phyloP scores from a whole-genome alignment of 2,329 filamentous ascomycete genomes.

The Colletotrichum chrysophilum region DNA sequence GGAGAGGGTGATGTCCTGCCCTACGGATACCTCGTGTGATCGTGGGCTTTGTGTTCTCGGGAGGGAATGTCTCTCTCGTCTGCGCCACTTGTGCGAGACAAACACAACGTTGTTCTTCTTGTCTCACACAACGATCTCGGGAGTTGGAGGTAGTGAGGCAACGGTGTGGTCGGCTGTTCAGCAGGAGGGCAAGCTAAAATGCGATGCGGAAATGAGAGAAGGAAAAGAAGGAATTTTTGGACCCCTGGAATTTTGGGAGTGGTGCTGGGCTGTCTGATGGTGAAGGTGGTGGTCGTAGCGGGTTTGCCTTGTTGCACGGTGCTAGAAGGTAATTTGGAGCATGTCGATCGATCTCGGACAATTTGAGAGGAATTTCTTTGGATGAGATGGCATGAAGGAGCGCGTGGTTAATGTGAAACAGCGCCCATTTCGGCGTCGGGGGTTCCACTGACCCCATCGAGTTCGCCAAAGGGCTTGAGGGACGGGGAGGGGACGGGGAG shows the following conservation, averaged over 20 bases:
- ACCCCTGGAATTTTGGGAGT: not conserved
- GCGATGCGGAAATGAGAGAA: slow-evolving; percentile 4
- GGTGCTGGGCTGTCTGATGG: not conserved
- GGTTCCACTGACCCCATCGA: slow-evolving; percentile 1
- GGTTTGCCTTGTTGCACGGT: not conserved
- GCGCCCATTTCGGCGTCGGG: slow-evolving; percentile 15
- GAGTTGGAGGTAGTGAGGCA: not conserved
- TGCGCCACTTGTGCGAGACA: not conserved
- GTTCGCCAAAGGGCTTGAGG: not conserved
- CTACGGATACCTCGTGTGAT: not conserved
- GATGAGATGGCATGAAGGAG: slow-evolving; percentile 16
- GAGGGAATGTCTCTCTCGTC: not conserved
- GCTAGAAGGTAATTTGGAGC: slow-evolving; percentile 5
- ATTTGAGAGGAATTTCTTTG: slow-evolving; percentile 9
- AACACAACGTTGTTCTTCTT: not conserved
- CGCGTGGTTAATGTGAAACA: slow-evolving; percentile 19
- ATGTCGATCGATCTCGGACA: slow-evolving; percentile 22
- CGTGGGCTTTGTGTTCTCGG: not conserved
- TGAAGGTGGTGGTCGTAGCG: not conserved
- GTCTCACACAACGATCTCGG: not conserved
- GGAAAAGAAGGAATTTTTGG: not conserved
- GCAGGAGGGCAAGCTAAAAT: not conserved
- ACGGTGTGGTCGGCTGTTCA: not conserved
- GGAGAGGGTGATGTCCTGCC: not conserved
- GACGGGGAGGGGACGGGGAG: not conserved